Percentiles rank a stretch among this genome's conserved stretches.
phyloP scores from a whole-genome alignment of 805 yeast species.

The Clavispora asparagi region DNA sequence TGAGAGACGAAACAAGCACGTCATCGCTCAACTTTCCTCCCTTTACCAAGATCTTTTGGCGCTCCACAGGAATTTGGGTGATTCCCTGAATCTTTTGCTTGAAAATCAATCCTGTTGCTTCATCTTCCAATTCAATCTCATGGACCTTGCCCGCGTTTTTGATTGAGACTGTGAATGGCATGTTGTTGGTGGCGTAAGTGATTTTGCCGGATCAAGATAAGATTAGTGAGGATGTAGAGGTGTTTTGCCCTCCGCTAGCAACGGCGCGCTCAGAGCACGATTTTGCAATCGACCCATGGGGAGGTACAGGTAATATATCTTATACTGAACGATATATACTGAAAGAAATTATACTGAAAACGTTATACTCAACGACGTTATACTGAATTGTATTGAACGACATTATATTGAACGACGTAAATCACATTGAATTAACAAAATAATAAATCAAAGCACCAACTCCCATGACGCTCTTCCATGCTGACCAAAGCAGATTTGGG shows the following conservation, averaged over 20 bases:
- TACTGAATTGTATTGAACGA: too few species aligned
- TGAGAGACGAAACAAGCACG: conserved; percentile 44
- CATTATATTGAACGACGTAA: not conserved
- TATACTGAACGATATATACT: too few species aligned
- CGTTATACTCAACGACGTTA: too few species aligned
- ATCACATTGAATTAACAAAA: conserved; percentile 5
- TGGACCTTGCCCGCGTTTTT: conserved; percentile 41
- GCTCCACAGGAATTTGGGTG: conserved; percentile 79
- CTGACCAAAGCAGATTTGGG: conserved; percentile 26
- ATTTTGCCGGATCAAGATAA: not conserved
- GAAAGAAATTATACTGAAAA: too few species aligned
- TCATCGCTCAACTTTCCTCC: conserved; percentile 85
- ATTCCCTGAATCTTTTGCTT: conserved; percentile 64
- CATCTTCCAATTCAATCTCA: conserved; percentile 40
- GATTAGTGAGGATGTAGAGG: not conserved
- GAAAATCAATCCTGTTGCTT: conserved; percentile 54
- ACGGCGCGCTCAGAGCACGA: too few species aligned
- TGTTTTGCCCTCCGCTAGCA: not conserved
- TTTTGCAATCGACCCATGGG: not conserved
- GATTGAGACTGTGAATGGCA: conserved; percentile 19
- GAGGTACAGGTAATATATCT: too few species aligned
- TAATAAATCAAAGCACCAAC: conserved; percentile 22
- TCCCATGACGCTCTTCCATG: conserved; percentile 30
- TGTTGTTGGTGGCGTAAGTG: not conserved
- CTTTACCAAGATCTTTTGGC: conserved; percentile 86